phyloP scores from a whole-genome alignment of 345 rosid genomes.

The Chamaenerion angustifolium region DNA sequence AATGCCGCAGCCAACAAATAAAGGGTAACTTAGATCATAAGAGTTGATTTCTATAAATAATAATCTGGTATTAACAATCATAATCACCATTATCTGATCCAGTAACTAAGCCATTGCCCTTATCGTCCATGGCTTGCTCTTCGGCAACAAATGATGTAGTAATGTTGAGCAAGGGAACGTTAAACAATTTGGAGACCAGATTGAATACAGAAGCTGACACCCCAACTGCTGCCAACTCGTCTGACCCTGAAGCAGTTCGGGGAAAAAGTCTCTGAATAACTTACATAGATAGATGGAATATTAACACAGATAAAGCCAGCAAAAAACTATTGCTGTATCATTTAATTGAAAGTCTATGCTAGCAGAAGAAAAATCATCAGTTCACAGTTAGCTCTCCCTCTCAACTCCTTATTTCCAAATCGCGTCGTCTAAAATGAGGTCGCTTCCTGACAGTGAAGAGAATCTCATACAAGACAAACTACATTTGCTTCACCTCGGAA shows the following conservation, averaged over 20 bases:
- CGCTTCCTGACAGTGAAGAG: too few species aligned
- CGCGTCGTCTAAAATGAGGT: too few species aligned
- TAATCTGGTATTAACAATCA: slow-evolving; percentile 2
- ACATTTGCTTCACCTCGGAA: too few species aligned
- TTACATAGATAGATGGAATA: not conserved
- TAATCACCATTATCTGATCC: slow-evolving; percentile 12
- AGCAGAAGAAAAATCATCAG: too few species aligned
- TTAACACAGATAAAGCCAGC: not conserved
- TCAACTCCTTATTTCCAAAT: too few species aligned
- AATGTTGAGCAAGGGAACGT: slow-evolving; percentile 75
- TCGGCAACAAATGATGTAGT: slow-evolving; percentile 94
- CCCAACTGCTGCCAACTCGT: slow-evolving; percentile 85
- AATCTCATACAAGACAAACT: too few species aligned
- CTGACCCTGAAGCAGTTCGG: slow-evolving; percentile 38
- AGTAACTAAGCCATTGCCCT: slow-evolving; percentile 11
- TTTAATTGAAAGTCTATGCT: too few species aligned
- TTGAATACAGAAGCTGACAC: slow-evolving; percentile 74
- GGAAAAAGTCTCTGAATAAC: not conserved
- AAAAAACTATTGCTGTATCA: too few species aligned
- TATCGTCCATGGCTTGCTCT: slow-evolving; percentile 42
- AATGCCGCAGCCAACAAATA: not conserved
- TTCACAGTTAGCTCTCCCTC: too few species aligned
- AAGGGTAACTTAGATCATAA: not conserved
- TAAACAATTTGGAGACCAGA: slow-evolving; percentile 73
- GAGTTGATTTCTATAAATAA: slow-evolving; percentile 3